These are phyloP conservation scores for Intubia oerlemansii DNA, from an alignment of 2,329 filamentous ascomycete species.

Conservation along the genomic window DNA sequence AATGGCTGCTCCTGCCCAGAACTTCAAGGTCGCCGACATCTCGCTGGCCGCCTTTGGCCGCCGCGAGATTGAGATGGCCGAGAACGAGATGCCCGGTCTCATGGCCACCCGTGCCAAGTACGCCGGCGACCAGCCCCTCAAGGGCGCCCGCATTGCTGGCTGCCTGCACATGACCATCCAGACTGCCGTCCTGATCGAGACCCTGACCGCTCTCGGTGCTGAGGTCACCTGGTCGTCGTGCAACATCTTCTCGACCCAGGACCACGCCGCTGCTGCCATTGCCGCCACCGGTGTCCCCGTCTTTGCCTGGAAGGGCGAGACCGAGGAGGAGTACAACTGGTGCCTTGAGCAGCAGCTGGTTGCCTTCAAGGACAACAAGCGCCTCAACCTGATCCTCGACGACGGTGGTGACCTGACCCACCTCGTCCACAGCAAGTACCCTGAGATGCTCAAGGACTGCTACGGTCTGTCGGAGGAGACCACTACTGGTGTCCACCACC, in stretches of 20 bases:
- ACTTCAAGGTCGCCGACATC: slow-evolving; percentile 98
- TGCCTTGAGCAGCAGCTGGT: slow-evolving; percentile 95
- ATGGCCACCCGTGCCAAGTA: slow-evolving; percentile 92
- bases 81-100: slow-evolving; percentile 93
- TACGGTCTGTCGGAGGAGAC: slow-evolving; percentile 98
- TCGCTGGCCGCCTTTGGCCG: slow-evolving; percentile 94
- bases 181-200: slow-evolving; percentile 98
- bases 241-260: slow-evolving; percentile 99
- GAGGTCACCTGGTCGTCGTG: slow-evolving; percentile 98
- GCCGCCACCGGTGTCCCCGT: slow-evolving; percentile 84
- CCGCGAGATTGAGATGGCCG: slow-evolving; percentile 95
- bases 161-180: slow-evolving; percentile 99
- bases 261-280: slow-evolving; percentile 95
- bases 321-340: slow-evolving; percentile 99
- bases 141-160: slow-evolving; percentile 86
- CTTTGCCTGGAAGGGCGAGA: slow-evolving; percentile 66
- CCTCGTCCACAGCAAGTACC: slow-evolving; percentile 95
- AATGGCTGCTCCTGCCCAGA: slow-evolving; percentile 65
- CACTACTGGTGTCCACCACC: slow-evolving; percentile 97
- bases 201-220: slow-evolving; percentile 77
- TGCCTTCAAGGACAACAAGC: slow-evolving; percentile 92
- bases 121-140: slow-evolving; percentile 76
- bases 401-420: slow-evolving; percentile 94
- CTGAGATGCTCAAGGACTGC: slow-evolving; percentile 95
- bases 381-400: slow-evolving; percentile 96